Conservation (phyloP, 2,329 filamentous ascomycete species). For the Aspergillus phoenicis region DNA sequence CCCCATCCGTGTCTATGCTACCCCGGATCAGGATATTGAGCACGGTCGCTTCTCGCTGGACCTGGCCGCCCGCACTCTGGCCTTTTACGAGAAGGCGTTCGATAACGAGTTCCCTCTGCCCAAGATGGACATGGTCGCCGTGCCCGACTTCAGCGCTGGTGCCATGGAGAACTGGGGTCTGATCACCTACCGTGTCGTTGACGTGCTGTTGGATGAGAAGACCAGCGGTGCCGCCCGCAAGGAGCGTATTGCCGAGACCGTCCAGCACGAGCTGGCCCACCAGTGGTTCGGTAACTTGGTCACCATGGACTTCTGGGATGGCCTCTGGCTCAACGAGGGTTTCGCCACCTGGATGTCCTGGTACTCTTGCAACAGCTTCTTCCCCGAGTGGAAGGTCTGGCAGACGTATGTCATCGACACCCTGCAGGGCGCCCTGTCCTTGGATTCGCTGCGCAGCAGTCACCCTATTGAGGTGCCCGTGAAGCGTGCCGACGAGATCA, state of each 20-base stretch:
- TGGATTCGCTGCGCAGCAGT: constrained; percentile 90
- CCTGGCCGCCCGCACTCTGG: constrained; percentile 83
- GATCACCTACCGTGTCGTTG: constrained; percentile 91
- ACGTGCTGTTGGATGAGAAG: constrained; percentile 88
- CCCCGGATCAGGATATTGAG: constrained; percentile 84
- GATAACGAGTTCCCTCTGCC: constrained; percentile 82
- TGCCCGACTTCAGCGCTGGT: constrained; percentile 92
- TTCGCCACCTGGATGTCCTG: constrained; percentile 92
- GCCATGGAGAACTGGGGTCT: constrained; percentile 99
- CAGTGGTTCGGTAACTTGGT: constrained; percentile 98
- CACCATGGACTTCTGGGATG: constrained; percentile 99
- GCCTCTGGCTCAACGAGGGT: constrained; percentile 92
- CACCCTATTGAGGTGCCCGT: constrained; percentile 97
- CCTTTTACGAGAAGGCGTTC: constrained; percentile 95
- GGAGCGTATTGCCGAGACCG: constrained; percentile 90
- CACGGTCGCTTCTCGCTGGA: constrained; percentile 89
- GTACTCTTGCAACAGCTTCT: constrained; percentile 94
- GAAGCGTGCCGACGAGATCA: constrained; percentile 92
- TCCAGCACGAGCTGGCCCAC: constrained; percentile 95
- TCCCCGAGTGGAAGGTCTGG: constrained; percentile 98
- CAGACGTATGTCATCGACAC: constrained; percentile 92
- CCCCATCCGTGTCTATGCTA: constrained; percentile 91
- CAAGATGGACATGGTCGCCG: constrained; percentile 96
- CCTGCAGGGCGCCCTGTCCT: constrained; percentile 79
- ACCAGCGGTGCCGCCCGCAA: constrained; percentile 84